Conservation (phyloP, 176 grass and related monocot species). For the Rhynchospora breviuscula region DNA sequence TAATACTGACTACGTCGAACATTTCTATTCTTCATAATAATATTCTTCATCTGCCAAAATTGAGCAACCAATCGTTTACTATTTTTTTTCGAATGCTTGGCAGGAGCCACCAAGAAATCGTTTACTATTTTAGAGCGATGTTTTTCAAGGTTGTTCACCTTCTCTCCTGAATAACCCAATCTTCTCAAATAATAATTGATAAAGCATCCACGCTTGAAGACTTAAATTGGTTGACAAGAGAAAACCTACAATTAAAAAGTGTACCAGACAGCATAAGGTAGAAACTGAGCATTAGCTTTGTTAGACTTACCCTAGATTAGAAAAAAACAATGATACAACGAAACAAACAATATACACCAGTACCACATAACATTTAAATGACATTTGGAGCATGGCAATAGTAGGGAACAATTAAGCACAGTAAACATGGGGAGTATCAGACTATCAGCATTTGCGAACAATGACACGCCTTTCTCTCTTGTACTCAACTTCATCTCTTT, state of each 20-base stretch:
- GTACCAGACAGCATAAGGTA: not conserved
- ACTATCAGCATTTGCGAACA: slow-evolving; percentile 67
- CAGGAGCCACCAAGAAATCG: too few relatives aligned
- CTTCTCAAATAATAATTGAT: too few relatives aligned
- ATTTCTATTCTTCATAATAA: too few relatives aligned
- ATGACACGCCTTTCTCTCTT: slow-evolving; percentile 88
- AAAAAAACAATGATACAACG: not conserved
- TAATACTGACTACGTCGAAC: too few relatives aligned
- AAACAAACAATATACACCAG: not conserved
- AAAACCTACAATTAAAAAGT: not conserved
- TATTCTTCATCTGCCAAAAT: too few relatives aligned
- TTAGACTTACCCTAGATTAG: not conserved
- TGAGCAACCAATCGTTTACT: too few relatives aligned
- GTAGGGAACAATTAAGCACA: not conserved
- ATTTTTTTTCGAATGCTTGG: too few relatives aligned
- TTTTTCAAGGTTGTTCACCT: too few relatives aligned
- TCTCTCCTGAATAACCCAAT: too few relatives aligned
- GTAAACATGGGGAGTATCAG: slow-evolving; percentile 13
- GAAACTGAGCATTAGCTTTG: not conserved
- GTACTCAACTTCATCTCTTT: slow-evolving; percentile 93
- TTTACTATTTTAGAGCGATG: too few relatives aligned
- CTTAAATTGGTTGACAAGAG: not conserved
- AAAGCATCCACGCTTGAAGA: not conserved
- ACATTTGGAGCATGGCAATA: not conserved
- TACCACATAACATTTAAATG: not conserved